Evolutionary conservation across 192 early-diverging fungal genomes (phyloP).

Genomic region (Allomyces arbusculus): DNA sequence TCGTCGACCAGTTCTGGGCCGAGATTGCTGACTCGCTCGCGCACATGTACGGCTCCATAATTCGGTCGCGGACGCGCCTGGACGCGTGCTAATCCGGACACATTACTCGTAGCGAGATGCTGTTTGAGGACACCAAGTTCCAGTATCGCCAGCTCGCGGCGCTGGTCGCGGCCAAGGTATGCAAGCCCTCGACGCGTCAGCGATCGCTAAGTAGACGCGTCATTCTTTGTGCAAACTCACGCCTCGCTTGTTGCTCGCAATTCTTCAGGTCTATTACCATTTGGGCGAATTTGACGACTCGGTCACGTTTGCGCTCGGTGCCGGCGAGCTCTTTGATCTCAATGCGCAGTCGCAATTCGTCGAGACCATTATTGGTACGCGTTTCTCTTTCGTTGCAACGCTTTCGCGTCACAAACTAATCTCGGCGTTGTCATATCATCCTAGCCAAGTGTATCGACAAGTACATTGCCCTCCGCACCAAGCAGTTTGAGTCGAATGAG

Average conservation of each 20-base stretch:
- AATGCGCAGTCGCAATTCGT: conserved; percentile 67
- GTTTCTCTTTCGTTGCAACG: background rate
- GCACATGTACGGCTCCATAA: conserved; percentile 45
- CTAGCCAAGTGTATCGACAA: conserved; percentile 81
- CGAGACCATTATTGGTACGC: conserved; percentile 78
- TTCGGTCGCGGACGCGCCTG: background rate
- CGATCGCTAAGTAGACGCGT: background rate
- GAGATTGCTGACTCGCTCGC: conserved; percentile 85
- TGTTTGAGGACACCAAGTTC: conserved; percentile 81
- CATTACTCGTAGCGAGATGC: conserved; percentile 50
- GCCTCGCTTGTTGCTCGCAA: background rate
- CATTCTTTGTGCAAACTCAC: background rate
- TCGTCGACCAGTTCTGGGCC: conserved; percentile 93
- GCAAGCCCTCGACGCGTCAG: background rate
- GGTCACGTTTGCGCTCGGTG: conserved; percentile 82
- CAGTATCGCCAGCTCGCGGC: conserved; percentile 72
- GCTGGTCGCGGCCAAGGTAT: conserved; percentile 85
- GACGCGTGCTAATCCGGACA: background rate
- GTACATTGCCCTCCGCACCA: conserved; percentile 60
- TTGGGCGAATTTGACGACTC: conserved; percentile 92
- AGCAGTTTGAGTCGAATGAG: conserved; percentile 17
- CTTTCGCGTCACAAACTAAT: background rate
- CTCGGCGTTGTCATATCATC: conserved; percentile 3
- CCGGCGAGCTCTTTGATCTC: conserved; percentile 73
- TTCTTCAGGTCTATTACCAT: conserved; percentile 75